Evolutionary conservation across 441 rosid species (phyloP).

Genomic region (Dalechampia spathulata): DNA sequence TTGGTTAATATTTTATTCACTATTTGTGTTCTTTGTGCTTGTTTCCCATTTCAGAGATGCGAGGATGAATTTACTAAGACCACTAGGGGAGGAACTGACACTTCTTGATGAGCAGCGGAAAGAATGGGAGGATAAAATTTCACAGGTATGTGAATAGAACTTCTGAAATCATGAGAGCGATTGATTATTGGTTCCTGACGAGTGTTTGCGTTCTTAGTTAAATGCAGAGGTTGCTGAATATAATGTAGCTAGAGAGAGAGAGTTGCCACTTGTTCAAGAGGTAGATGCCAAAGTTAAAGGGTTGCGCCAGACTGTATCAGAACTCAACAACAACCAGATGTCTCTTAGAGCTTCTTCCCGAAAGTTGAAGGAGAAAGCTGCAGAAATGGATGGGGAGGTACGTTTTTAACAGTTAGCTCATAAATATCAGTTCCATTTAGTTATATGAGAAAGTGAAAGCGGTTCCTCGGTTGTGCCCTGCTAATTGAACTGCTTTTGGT

Average conservation of each 20-base stretch:
- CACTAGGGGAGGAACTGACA: slow-evolving; percentile 46
- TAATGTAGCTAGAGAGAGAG: slow-evolving; percentile 57
- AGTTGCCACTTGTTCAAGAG: slow-evolving; percentile 66
- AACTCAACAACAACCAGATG: slow-evolving; percentile 67
- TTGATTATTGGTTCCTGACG: slow-evolving; percentile 3
- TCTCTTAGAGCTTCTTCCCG: slow-evolving; percentile 46
- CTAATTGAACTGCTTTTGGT: background rate
- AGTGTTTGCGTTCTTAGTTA: slow-evolving; percentile 36
- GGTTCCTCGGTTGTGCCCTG: background rate
- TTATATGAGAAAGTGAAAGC: background rate
- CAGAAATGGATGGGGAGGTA: slow-evolving; percentile 60
- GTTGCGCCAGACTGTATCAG: slow-evolving; percentile 45
- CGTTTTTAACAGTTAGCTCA: slow-evolving; percentile 4
- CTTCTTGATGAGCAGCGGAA: slow-evolving; percentile 57
- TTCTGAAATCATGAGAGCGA: background rate
- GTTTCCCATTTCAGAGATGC: slow-evolving; percentile 35
- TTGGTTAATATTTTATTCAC: background rate
- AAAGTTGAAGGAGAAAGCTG: slow-evolving; percentile 54
- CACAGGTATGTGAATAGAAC: slow-evolving; percentile 39
- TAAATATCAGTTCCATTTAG: background rate
- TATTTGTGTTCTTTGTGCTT: slow-evolving; percentile 1
- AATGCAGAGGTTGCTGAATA: slow-evolving; percentile 61
- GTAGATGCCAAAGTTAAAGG: slow-evolving; percentile 51
- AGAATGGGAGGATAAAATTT: slow-evolving; percentile 54
- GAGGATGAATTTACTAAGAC: slow-evolving; percentile 53